Conservation (phyloP, 1,284 basidiomycete species). For the Apiotrichum sp. region DNA sequence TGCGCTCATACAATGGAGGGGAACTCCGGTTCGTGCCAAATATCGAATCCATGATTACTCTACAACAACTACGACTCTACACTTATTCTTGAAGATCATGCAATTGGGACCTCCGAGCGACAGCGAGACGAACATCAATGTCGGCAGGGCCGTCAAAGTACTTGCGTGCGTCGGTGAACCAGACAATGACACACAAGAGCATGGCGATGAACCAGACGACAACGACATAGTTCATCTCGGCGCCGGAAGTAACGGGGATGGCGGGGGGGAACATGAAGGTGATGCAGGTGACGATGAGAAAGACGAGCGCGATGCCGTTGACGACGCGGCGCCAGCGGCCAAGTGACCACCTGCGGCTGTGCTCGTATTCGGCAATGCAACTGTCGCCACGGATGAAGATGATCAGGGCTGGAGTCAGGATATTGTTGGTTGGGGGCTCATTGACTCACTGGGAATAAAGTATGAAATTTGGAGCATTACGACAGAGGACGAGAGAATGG, state of each 20-base stretch:
- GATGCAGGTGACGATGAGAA: constrained; percentile 47
- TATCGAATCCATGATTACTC: no score
- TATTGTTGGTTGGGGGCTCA: constrained; percentile 19
- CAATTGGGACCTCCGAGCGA: not conserved
- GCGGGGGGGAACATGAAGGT: constrained; percentile 53
- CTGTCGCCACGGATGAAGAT: constrained; percentile 46
- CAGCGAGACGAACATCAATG: constrained; percentile 21
- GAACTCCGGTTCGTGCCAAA: no score
- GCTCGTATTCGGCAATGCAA: constrained; percentile 31
- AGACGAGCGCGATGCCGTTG: constrained; percentile 44
- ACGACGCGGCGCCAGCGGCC: constrained; percentile 36
- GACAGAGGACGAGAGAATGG: constrained; percentile 42
- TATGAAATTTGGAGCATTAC: constrained; percentile 27
- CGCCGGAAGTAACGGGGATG: constrained; percentile 38
- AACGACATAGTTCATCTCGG: constrained; percentile 49
- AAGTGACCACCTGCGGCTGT: constrained; percentile 35
- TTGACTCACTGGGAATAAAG: constrained; percentile 32
- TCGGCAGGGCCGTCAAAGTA: constrained; percentile 46
- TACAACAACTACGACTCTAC: no score
- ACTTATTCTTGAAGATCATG: no score
- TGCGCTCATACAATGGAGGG: no score
- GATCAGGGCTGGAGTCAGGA: constrained; percentile 25
- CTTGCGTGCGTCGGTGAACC: constrained; percentile 43
- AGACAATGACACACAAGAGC: constrained; percentile 38
- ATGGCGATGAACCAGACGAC: constrained; percentile 38